Percentiles rank a stretch among this genome's conserved stretches.
Conservation (phyloP, 2,329 filamentous ascomycete species). For the Teratosphaeria destructans region DNA sequence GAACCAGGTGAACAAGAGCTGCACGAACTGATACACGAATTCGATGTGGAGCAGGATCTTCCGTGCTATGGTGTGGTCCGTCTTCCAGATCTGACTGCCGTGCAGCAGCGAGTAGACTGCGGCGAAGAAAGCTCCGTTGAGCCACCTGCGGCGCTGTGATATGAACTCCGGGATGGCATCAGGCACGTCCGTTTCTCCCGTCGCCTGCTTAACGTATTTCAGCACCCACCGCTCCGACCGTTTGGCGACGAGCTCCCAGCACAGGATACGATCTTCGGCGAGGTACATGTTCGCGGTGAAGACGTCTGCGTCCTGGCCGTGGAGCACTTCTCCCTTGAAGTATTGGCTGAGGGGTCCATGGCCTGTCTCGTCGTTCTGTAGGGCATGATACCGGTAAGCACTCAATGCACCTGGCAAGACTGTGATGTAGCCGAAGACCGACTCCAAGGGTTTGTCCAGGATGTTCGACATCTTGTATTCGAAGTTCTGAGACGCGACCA, state of each 20-base stretch:
- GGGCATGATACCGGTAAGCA: slow-evolving; percentile 87
- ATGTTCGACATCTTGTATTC: slow-evolving; percentile 99
- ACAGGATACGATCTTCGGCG: slow-evolving; percentile 80
- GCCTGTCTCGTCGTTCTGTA: slow-evolving; percentile 93
- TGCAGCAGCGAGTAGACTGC: slow-evolving; percentile 95
- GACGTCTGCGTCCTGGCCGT: slow-evolving; percentile 90
- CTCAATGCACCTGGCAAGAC: slow-evolving; percentile 90
- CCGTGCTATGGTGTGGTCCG: slow-evolving; percentile 79
- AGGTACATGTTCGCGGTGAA: slow-evolving; percentile 97
- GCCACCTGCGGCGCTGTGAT: slow-evolving; percentile 89
- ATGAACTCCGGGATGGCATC: slow-evolving; percentile 94
- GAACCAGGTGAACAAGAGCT: slow-evolving; percentile 93
- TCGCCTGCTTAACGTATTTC: slow-evolving; percentile 95
- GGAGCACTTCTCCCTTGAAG: slow-evolving; percentile 96
- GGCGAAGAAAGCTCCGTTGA: slow-evolving; percentile 97
- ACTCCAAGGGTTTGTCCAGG: slow-evolving; percentile 91
- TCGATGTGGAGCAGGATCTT: slow-evolving; percentile 91
- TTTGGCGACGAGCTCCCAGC: slow-evolving; percentile 94
- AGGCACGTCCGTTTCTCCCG: slow-evolving; percentile 93
- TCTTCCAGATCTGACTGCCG: slow-evolving; percentile 83
- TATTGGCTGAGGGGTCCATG: slow-evolving; percentile 95
- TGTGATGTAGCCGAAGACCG: slow-evolving; percentile 96
- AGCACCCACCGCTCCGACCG: slow-evolving; percentile 90
- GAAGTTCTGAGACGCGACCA: slow-evolving; percentile 96
- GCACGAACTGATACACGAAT: slow-evolving; percentile 88